Evolutionary conservation across 2,329 filamentous ascomycete species (phyloP).

Genomic region (Tolypocladium ovalisporum): DNA sequence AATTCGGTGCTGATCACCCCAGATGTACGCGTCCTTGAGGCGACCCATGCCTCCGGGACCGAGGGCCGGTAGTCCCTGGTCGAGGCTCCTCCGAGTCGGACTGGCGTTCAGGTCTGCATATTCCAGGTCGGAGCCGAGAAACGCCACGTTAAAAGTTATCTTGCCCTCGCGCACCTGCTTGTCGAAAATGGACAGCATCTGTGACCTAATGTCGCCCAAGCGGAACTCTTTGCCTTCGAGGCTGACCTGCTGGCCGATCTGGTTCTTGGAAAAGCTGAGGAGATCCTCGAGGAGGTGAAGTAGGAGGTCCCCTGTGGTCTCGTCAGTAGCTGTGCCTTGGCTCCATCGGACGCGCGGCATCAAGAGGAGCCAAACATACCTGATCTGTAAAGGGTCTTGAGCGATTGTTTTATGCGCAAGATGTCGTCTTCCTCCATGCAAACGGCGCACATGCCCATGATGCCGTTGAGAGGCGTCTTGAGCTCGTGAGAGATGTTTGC

Average conservation of each 20-base stretch:
- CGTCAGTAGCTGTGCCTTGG: background rate
- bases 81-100: background rate
- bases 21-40: conserved; percentile 76
- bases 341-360: background rate
- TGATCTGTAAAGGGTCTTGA: conserved; percentile 71
- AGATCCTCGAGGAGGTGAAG: conserved; percentile 82
- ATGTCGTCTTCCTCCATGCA: conserved; percentile 88
- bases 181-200: conserved; percentile 78
- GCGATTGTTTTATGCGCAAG: conserved; percentile 64
- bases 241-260: conserved; percentile 74
- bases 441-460: conserved; percentile 85
- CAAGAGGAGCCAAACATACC: conserved; percentile 6
- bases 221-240: conserved; percentile 81
- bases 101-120: background rate
- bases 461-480: conserved; percentile 91
- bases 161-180: conserved; percentile 75
- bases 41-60: conserved; percentile 56
- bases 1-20: conserved; percentile 88
- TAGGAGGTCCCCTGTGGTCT: conserved; percentile 50
- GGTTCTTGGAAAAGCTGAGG: conserved; percentile 88
- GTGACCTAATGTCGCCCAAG: conserved; percentile 71
- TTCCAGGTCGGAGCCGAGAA: conserved; percentile 29
- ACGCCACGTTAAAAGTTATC: conserved; percentile 64
- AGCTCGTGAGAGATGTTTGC: conserved; percentile 85
- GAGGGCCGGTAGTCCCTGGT: conserved; percentile 40